Conservation (phyloP, 1,284 basidiomycete species). For the Serendipita sp. region DNA sequence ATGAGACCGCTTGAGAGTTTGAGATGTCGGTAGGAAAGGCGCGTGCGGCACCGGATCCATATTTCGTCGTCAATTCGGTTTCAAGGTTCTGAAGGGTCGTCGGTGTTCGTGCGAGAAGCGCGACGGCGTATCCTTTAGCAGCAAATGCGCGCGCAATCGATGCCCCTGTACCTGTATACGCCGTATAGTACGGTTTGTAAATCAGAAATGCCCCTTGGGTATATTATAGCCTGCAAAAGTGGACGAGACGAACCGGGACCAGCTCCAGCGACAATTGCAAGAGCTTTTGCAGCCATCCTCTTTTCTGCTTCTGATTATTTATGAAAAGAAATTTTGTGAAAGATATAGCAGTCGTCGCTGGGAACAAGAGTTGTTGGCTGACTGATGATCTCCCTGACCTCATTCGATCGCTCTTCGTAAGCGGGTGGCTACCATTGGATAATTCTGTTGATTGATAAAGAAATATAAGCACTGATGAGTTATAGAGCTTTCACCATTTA, state of each 20-base stretch:
- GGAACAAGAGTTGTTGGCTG: too few species aligned
- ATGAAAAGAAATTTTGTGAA: too few species aligned
- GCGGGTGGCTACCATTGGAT: too few species aligned
- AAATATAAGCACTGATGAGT: too few species aligned
- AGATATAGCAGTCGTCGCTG: too few species aligned
- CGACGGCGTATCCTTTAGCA: not conserved
- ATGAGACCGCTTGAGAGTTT: not conserved
- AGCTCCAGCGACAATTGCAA: conserved; percentile 1
- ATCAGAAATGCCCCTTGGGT: too few species aligned
- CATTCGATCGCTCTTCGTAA: too few species aligned
- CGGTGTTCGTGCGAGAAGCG: not conserved
- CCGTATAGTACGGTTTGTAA: not conserved
- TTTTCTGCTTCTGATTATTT: too few species aligned
- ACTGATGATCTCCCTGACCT: too few species aligned
- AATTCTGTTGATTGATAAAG: too few species aligned
- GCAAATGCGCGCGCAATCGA: not conserved
- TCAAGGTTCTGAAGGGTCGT: not conserved
- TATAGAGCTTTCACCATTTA: too few species aligned
- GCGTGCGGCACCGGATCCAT: not conserved
- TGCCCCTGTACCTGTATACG: not conserved
- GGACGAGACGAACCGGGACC: not conserved
- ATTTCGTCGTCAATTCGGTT: not conserved
- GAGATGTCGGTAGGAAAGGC: not conserved
- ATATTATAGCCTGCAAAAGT: not conserved
- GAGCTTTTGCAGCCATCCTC: not conserved